Percentiles rank a stretch among this genome's conserved stretches.
phyloP scores from a whole-genome alignment of 2,329 filamentous ascomycete genomes.

The Fusarium nurragi region DNA sequence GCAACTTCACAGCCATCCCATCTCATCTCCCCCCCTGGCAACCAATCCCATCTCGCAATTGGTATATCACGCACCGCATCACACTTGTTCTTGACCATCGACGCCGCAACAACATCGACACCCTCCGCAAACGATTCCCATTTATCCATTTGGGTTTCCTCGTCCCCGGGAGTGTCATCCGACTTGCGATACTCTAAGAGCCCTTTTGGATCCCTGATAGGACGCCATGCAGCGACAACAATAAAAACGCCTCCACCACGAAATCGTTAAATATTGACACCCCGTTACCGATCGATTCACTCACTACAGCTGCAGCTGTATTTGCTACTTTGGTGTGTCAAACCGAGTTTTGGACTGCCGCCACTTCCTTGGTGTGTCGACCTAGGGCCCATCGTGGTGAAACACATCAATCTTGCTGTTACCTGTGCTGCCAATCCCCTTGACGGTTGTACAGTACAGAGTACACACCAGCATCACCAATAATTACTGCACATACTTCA shows the following conservation, averaged over 20 bases:
- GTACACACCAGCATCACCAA: not conserved
- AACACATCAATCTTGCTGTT: slow-evolving; percentile 40
- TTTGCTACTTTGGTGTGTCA: slow-evolving; percentile 10
- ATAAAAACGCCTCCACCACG: slow-evolving; percentile 5
- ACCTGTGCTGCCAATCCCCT: slow-evolving; percentile 22
- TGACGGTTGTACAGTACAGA: slow-evolving; percentile 1
- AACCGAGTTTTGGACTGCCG: slow-evolving; percentile 18
- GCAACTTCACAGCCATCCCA: slow-evolving; percentile 26
- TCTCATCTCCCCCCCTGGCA: slow-evolving; percentile 20
- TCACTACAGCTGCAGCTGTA: slow-evolving; percentile 3
- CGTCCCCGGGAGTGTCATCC: not conserved
- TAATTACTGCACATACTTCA: not conserved
- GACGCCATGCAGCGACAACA: slow-evolving; percentile 25
- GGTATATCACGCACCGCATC: slow-evolving; percentile 22
- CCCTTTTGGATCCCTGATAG: not conserved
- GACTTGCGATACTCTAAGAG: not conserved
- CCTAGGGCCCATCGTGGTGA: slow-evolving; percentile 40
- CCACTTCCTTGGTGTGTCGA: slow-evolving; percentile 14
- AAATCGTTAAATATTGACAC: slow-evolving; percentile 15
- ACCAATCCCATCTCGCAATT: slow-evolving; percentile 31
- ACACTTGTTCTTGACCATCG: slow-evolving; percentile 18
- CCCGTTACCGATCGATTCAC: not conserved
- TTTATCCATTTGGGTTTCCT: slow-evolving; percentile 16
- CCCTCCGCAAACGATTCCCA: slow-evolving; percentile 19
- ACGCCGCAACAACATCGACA: not conserved